Evolutionary conservation across 1,284 basidiomycete genomes (phyloP).

Genomic region (Meira miltonrushii): DNA sequence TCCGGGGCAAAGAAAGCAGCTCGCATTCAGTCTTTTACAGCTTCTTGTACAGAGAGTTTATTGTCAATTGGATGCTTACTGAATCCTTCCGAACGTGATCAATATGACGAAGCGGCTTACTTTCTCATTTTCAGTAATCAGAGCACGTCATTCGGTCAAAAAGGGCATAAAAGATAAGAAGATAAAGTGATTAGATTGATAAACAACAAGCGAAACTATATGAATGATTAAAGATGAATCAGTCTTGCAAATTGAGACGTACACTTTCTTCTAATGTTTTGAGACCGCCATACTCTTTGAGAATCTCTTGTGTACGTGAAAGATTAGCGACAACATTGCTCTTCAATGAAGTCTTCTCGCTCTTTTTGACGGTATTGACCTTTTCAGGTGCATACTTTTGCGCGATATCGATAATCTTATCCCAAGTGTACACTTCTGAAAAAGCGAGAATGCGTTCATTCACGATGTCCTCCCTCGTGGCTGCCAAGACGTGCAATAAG

Average conservation of each 20-base stretch:
- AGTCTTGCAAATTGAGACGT: not conserved
- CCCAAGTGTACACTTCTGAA: not conserved
- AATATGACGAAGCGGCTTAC: too few relatives aligned
- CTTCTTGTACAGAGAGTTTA: too few relatives aligned
- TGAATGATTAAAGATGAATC: not conserved
- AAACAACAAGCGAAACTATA: too few relatives aligned
- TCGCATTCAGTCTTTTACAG: too few relatives aligned
- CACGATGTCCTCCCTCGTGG: not conserved
- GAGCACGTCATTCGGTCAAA: too few relatives aligned
- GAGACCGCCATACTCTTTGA: not conserved
- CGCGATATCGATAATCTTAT: not conserved
- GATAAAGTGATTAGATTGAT: too few relatives aligned
- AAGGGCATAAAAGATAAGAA: too few relatives aligned
- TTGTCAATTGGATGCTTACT: too few relatives aligned
- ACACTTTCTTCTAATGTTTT: not conserved
- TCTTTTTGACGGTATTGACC: not conserved
- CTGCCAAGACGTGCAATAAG: conserved; percentile 1
- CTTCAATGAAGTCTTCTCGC: not conserved
- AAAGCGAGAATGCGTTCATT: conserved; percentile 5
- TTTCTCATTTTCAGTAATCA: too few relatives aligned
- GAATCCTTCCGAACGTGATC: too few relatives aligned
- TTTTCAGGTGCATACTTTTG: not conserved
- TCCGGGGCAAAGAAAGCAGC: too few relatives aligned
- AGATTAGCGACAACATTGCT: not conserved
- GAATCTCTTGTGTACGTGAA: not conserved